These are phyloP conservation scores for Leccinum insolens DNA, from an alignment of 1,284 basidiomycete genomes.

Conservation along the genomic window DNA sequence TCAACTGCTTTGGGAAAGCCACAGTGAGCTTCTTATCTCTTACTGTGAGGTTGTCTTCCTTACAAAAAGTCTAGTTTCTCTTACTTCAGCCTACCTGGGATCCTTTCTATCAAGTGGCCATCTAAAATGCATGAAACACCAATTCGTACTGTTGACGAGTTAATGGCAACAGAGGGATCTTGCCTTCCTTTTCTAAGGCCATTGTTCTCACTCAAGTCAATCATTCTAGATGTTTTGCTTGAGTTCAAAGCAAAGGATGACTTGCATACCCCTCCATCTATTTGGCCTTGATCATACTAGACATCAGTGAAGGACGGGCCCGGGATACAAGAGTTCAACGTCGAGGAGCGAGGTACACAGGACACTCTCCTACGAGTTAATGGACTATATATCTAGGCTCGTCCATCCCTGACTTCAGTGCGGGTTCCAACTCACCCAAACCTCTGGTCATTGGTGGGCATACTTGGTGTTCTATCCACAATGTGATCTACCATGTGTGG, in stretches of 20 bases:
- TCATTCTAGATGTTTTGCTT: neutral
- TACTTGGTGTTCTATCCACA: neutral
- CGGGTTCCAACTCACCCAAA: neutral
- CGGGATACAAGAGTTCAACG: neutral
- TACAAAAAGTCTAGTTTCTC: neutral
- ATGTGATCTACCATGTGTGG: neutral
- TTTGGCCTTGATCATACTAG: neutral
- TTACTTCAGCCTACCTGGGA: neutral
- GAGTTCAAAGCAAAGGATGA: neutral
- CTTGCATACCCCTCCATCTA: neutral
- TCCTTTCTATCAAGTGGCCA: neutral
- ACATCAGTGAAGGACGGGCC: neutral
- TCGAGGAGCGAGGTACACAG: neutral
- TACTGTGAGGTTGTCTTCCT: neutral
- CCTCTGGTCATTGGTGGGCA: neutral
- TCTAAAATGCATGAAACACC: neutral
- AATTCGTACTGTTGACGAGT: neutral
- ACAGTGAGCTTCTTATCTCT: neutral
- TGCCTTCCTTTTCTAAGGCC: neutral
- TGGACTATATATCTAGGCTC: neutral
- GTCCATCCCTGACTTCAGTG: neutral
- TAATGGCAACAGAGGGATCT: neutral
- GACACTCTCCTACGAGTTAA: neutral
- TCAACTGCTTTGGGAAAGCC: neutral
- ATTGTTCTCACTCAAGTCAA: neutral